Evolutionary conservation across 2,329 filamentous ascomycete species (phyloP).

Genomic region (Pseudocercospora fuligena): DNA sequence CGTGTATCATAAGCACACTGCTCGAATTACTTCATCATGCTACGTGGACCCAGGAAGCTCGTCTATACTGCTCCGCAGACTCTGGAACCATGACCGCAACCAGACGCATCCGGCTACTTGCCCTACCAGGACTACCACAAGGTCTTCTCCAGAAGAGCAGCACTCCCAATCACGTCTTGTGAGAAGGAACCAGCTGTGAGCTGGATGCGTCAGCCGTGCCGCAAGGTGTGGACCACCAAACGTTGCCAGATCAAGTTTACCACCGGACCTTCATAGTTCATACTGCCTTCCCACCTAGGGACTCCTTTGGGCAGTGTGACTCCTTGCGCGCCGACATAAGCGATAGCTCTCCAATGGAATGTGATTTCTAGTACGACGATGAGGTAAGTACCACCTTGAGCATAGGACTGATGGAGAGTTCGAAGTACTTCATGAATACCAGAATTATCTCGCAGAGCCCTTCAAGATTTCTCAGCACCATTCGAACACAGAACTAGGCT

Average conservation of each 20-base stretch:
- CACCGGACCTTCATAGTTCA: slow-evolving; percentile 43
- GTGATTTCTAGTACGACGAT: too few species aligned
- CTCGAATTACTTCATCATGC: background rate
- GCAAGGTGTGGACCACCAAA: slow-evolving; percentile 15
- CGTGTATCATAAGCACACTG: background rate
- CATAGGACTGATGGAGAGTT: too few species aligned
- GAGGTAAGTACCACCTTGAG: too few species aligned
- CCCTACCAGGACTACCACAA: slow-evolving; percentile 32
- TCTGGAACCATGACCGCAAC: slow-evolving; percentile 24
- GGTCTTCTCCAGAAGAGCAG: slow-evolving; percentile 38
- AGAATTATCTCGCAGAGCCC: too few species aligned
- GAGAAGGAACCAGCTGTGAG: slow-evolving; percentile 36
- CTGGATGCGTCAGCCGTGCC: slow-evolving; percentile 31
- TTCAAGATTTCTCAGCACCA: too few species aligned
- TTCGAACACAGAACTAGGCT: too few species aligned
- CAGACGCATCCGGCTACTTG: slow-evolving; percentile 37
- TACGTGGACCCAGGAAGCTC: background rate
- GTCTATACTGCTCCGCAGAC: background rate
- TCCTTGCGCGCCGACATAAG: slow-evolving; percentile 40
- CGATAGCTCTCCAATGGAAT: too few species aligned
- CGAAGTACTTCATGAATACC: too few species aligned
- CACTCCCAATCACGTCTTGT: slow-evolving; percentile 38
- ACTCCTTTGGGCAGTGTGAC: slow-evolving; percentile 36
- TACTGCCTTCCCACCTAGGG: slow-evolving; percentile 29
- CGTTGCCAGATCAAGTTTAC: slow-evolving; percentile 35